Evolutionary conservation across 2,329 filamentous ascomycete genomes (phyloP).

Genomic region (Fusarium sp.): DNA sequence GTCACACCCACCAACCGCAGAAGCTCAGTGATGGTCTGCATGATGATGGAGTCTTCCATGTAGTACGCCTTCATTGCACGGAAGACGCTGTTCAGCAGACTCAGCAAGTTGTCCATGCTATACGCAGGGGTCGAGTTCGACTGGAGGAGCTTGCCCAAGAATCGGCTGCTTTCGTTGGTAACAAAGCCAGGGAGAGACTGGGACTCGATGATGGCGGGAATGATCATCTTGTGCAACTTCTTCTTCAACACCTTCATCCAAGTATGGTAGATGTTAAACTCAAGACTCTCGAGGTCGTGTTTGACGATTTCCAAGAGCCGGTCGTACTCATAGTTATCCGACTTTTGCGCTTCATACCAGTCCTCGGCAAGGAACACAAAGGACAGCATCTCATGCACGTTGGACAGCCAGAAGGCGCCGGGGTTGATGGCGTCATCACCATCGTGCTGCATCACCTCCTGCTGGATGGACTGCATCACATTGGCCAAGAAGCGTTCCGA

Average conservation of each 20-base stretch:
- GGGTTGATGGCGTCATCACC: constrained; percentile 97
- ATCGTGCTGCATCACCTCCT: constrained; percentile 99
- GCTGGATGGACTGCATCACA: constrained; percentile 99
- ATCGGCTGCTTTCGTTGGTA: constrained; percentile 97
- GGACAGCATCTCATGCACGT: constrained; percentile 99
- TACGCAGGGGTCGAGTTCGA: constrained; percentile 92
- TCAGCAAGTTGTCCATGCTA: constrained; percentile 99
- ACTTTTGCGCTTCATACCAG: constrained; percentile 99
- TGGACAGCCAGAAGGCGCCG: constrained; percentile 98
- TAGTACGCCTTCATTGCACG: constrained; percentile 99
- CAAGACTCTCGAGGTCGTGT: constrained; percentile 95
- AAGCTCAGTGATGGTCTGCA: constrained; percentile 93
- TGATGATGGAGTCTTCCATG: constrained; percentile 94
- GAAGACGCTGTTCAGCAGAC: constrained; percentile 95
- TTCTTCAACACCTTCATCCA: constrained; percentile 99
- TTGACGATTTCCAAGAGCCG: constrained; percentile 98
- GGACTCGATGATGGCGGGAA: constrained; percentile 98
- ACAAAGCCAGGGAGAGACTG: constrained; percentile 98
- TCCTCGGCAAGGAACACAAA: constrained; percentile 99
- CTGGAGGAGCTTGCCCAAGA: constrained; percentile 95
- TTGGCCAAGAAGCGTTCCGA: constrained; percentile 98
- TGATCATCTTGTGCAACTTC: constrained; percentile 99
- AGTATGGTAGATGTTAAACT: constrained; percentile 99
- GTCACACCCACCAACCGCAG: constrained; percentile 94
- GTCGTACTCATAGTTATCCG: constrained; percentile 99